Evolutionary conservation across 2,329 filamentous ascomycete genomes (phyloP), one percentile per base, ranked within the genome.

Genomic region (Malbranchea cinnamomea): DNA sequence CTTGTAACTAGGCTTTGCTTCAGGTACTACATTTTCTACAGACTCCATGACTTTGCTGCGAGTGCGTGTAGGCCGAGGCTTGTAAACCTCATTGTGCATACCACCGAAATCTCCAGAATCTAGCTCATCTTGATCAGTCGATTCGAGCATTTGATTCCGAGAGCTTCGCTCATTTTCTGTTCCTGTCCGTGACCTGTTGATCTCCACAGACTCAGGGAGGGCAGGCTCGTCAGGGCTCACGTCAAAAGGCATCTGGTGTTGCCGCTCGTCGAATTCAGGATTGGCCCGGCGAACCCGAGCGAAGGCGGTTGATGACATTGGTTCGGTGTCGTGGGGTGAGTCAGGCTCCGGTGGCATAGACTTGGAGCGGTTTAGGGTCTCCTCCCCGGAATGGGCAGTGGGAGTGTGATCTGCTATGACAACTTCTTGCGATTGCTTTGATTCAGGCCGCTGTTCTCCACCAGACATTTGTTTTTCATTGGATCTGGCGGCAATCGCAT

Each of bases 271-370:
- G 14, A 12, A 17, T 17, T 24, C 32, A 23, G 24, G 17, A 11
- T 21, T 24, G n/a, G 36, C 31, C 32, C 34, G 28, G 5, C 28
- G 28, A 13, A 32, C 32, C 13, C 43, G 41, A 2, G 44, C 38
- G 1, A 50, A 46, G 6, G 38, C 31, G 5, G 49, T 35, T 5
- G 55, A 57, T 7, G 54, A 57, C 19, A 56, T 43, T 13, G 53
- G 54, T 24, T 56, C 47, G 2, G 56, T 59, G 28, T 57, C 54
- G 24, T 54, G 53, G 5, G 52, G 52, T 3, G 54, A 57, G 27
- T 43, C 45, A n/a, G 34, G 29, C 7, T 40, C 32, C 4, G 35
- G 30, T 29, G 48, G 47, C 25, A 49, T 35, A 4, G 48, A 46
- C 25, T 48, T 44, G 12, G 44, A 43, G 20, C 46, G 40, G 15